Evolutionary conservation across 257 asterid genomes (phyloP).

Genomic region (Scutellaria galericulata): DNA sequence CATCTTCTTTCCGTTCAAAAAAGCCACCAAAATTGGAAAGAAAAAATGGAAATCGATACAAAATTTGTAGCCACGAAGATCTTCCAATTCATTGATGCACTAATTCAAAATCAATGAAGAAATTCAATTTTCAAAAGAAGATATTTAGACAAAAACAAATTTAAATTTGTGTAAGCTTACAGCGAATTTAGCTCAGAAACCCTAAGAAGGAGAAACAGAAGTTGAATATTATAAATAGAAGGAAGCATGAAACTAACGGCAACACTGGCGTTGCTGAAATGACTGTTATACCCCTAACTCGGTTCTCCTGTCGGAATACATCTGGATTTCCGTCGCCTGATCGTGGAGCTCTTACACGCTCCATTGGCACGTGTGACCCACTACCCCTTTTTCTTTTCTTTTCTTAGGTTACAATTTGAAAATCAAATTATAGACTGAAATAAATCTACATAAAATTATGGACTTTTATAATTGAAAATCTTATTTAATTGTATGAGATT

Average conservation of each 20-base stretch:
- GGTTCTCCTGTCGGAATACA: conserved; percentile 26
- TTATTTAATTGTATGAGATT: background rate
- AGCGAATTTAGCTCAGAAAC: conserved; percentile 32
- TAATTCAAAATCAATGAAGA: conserved; percentile 19
- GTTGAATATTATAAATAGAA: conserved; percentile 3
- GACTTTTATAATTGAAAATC: background rate
- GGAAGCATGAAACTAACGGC: conserved; percentile 13
- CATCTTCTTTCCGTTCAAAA: background rate
- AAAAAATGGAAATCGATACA: conserved; percentile 14
- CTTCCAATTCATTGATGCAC: conserved; percentile 26
- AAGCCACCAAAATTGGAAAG: background rate
- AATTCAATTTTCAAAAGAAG: conserved; percentile 3
- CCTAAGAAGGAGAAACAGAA: conserved; percentile 29
- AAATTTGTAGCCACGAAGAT: conserved; percentile 5
- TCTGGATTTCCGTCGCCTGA: conserved; percentile 35
- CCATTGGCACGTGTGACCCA: conserved; percentile 30
- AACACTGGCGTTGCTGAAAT: background rate
- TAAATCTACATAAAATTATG: too few relatives aligned
- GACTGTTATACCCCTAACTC: conserved; percentile 37
- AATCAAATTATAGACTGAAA: too few relatives aligned
- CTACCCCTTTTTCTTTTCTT: background rate
- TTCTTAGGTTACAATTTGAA: too few relatives aligned
- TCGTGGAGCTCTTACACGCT: conserved; percentile 19
- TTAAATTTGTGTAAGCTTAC: conserved; percentile 20
- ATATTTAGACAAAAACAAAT: background rate